phyloP scores from a whole-genome alignment of 2,329 filamentous ascomycete genomes.

The Paecilomyces sp. region DNA sequence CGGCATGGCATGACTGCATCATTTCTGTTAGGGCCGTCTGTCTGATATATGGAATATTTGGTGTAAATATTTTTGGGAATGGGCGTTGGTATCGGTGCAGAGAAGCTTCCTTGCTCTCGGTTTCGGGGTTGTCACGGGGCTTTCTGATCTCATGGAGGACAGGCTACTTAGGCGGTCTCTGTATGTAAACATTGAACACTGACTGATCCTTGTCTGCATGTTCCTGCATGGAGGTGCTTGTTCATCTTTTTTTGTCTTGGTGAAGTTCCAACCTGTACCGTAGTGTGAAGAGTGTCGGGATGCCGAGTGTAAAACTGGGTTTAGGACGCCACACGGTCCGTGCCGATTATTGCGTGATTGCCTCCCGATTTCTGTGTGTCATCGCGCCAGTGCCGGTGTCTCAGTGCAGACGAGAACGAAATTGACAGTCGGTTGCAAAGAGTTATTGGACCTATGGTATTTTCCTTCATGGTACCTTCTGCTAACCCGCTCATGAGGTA shows the following conservation, averaged over 20 bases:
- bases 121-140: constrained; percentile 3
- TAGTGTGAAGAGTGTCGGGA: neutral
- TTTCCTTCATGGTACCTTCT: neutral
- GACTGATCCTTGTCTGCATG: neutral
- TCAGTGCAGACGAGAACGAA: neutral
- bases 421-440: neutral
- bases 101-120: constrained; percentile 3
- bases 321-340: neutral
- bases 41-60: neutral
- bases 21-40: neutral
- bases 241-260: neutral
- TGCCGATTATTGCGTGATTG: constrained; percentile 1
- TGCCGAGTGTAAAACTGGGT: neutral
- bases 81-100: neutral
- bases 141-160: constrained; percentile 1
- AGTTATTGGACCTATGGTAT: neutral
- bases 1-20: neutral
- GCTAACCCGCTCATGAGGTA: neutral
- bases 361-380: constrained; percentile 2
- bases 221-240: neutral
- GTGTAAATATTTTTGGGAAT: neutral
- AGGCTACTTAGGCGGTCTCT: neutral
- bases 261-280: neutral
- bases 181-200: constrained; percentile 2
- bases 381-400: neutral